Conservation (phyloP, 2,329 filamentous ascomycete genomes). For the Cadophora sp. region DNA sequence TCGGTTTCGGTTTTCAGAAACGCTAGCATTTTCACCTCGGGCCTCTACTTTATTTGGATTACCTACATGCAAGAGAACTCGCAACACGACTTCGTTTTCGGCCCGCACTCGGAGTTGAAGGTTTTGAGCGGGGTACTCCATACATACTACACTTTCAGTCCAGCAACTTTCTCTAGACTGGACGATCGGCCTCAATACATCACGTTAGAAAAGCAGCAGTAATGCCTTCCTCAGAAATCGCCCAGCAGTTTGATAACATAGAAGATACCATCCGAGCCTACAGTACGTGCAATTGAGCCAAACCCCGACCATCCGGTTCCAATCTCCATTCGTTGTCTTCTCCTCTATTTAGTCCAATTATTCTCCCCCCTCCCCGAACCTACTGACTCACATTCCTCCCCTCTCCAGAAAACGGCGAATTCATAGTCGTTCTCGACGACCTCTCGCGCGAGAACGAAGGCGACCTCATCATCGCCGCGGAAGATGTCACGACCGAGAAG, state of each 20-base stretch:
- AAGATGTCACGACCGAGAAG: slow-evolving; percentile 83
- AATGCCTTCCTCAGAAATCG: slow-evolving; percentile 43
- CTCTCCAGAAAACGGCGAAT: slow-evolving; percentile 76
- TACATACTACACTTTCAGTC: not conserved
- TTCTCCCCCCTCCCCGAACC: slow-evolving; percentile 20
- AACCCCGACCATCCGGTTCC: not conserved
- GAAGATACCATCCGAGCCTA: slow-evolving; percentile 69
- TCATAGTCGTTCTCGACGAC: slow-evolving; percentile 95
- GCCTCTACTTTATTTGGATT: not conserved
- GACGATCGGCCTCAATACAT: slow-evolving; percentile 4
- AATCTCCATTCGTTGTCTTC: not conserved
- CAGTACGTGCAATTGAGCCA: slow-evolving; percentile 54
- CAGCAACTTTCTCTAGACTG: slow-evolving; percentile 1
- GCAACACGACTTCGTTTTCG: slow-evolving; percentile 13
- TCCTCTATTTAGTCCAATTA: not conserved
- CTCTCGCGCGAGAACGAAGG: slow-evolving; percentile 96
- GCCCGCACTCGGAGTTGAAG: slow-evolving; percentile 21
- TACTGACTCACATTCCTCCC: slow-evolving; percentile 16
- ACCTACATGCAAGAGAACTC: not conserved
- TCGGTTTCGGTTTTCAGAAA: too few species aligned
- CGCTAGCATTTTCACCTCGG: not conserved
- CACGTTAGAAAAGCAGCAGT: slow-evolving; percentile 5
- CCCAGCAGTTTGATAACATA: slow-evolving; percentile 66
- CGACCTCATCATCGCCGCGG: slow-evolving; percentile 93
- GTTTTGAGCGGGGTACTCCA: slow-evolving; percentile 30